Base-by-base conservation (phyloP, 257 asterid genomes). In the Fraxinus pennsylvanica region DNA sequence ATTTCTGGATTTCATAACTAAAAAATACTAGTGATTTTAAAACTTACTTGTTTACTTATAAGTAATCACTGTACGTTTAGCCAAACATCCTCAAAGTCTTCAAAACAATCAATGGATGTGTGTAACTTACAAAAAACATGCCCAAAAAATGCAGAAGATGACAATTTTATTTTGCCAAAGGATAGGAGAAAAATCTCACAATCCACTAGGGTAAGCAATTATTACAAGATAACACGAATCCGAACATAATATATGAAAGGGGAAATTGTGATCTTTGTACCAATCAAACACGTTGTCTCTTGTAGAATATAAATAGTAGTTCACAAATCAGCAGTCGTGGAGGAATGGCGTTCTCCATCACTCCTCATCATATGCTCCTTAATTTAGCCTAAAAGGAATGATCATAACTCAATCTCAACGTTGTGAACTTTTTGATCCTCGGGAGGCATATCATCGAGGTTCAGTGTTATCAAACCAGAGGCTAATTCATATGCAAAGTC, bases 381-480 rank as follows among this genome's bases (percentile, higher is more conserved):
- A 79, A 2, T 69, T 89, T 73, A 68, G 71, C 72, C 74, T 27
- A 43, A 4, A 41, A 8, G 36, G 9, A 41, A 33, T 17, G 9
- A 21, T 84, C 89, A 90, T 38, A 89, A 80, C 70, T 87, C 89
- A 79, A 94, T 85, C 82, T 80, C 92, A 66, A 94, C 80, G 41
- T 14, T n/a, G 30, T 91, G 98, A 50, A 85, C 84, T 75, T 81
- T 87, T 63, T 80, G 78, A 79, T 82, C 84, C 84, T 86, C 90
- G 9, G 70, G n/a, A 45, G 96, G 97, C 97, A 94, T 89, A 75
- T 76, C 90, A 39, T 36, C 82, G 88, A 94, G 78, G 82, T 85
- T 69, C 13, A 94, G 73, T 43, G 87, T 82, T 70, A 94, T 77
- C 87, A 92, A 81, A 17, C 98, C 97, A 0, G 96, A 85, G 0